These are phyloP conservation scores for Neurospora sp. DNA, from an alignment of 495 filamentous ascomycete genomes.

Conservation along the genomic window DNA sequence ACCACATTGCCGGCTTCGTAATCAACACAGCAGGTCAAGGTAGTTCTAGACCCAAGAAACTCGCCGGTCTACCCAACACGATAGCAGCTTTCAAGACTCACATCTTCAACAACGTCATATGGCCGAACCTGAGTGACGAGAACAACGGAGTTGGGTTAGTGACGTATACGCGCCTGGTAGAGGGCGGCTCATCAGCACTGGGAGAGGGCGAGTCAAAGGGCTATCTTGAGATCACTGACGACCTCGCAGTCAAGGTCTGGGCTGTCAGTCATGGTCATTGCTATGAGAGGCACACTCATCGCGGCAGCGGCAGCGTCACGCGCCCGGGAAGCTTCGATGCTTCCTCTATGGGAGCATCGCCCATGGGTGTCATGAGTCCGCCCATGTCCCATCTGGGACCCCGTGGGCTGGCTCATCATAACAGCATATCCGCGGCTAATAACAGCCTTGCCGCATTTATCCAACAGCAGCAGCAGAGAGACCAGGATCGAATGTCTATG, in stretches of 20 bases:
- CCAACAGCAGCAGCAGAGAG: constrained; percentile 15
- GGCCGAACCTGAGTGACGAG: constrained; percentile 96
- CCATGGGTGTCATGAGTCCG: not conserved
- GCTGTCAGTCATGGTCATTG: constrained; percentile 81
- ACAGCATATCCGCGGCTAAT: constrained; percentile 3
- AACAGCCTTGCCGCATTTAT: constrained; percentile 11
- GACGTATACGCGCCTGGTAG: constrained; percentile 77
- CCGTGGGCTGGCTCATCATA: constrained; percentile 12
- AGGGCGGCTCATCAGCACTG: constrained; percentile 74
- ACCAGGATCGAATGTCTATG: not conserved
- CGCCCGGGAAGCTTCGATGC: constrained; percentile 30
- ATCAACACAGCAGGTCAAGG: constrained; percentile 81
- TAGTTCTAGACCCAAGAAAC: constrained; percentile 63
- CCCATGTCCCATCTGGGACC: not conserved
- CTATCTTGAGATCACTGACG: constrained; percentile 78
- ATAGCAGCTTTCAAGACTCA: constrained; percentile 83
- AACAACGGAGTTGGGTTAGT: constrained; percentile 87
- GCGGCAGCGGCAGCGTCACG: constrained; percentile 38
- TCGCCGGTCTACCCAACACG: constrained; percentile 76
- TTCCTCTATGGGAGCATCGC: constrained; percentile 5
- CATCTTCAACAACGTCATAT: constrained; percentile 95
- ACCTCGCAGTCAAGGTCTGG: constrained; percentile 66
- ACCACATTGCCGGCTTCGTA: constrained; percentile 83
- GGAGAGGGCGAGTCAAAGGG: constrained; percentile 65
- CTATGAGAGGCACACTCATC: constrained; percentile 58